Evolutionary conservation across 1,284 basidiomycete species (phyloP).

Genomic region (Sanguinoderma infundibulare): DNA sequence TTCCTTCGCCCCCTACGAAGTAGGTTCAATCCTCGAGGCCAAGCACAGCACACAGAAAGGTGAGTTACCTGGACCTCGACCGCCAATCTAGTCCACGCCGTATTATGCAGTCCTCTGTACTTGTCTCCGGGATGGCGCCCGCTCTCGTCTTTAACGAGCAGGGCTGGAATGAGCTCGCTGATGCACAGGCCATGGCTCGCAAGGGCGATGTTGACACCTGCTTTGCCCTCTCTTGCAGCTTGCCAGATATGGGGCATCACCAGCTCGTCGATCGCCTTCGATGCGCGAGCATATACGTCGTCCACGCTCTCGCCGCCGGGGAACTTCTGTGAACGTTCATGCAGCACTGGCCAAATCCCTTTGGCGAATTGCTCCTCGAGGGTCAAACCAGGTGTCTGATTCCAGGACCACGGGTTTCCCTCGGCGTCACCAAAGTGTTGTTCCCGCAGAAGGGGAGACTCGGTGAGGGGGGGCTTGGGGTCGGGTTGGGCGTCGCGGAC

Average conservation of each 20-base stretch:
- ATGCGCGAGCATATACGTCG: constrained; percentile 69
- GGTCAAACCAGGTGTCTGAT: constrained; percentile 39
- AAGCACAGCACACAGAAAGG: not conserved
- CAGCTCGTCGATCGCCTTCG: constrained; percentile 58
- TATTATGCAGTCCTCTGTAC: constrained; percentile 66
- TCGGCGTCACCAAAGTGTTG: constrained; percentile 79
- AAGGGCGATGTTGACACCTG: constrained; percentile 63
- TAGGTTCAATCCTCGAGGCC: not conserved
- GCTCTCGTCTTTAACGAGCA: constrained; percentile 48
- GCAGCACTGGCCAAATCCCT: constrained; percentile 55
- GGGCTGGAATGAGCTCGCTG: constrained; percentile 59
- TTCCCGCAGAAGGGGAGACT: constrained; percentile 60
- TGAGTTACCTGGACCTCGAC: constrained; percentile 50
- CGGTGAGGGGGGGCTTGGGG: constrained; percentile 58
- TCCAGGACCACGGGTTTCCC: constrained; percentile 55
- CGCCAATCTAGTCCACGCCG: constrained; percentile 68
- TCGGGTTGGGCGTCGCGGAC: constrained; percentile 56
- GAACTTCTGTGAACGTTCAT: constrained; percentile 58
- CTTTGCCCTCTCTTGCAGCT: constrained; percentile 42
- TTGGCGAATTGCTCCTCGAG: constrained; percentile 55
- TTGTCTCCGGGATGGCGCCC: constrained; percentile 37
- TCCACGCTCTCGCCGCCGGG: constrained; percentile 76
- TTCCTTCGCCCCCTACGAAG: constrained; percentile 35
- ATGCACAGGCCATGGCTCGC: constrained; percentile 86
- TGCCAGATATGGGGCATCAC: constrained; percentile 62